A percentile compares a stretch with the other conserved stretches of the same genome.
phyloP scores from a whole-genome alignment of 495 filamentous ascomycete species.

The Neurospora discreta region DNA sequence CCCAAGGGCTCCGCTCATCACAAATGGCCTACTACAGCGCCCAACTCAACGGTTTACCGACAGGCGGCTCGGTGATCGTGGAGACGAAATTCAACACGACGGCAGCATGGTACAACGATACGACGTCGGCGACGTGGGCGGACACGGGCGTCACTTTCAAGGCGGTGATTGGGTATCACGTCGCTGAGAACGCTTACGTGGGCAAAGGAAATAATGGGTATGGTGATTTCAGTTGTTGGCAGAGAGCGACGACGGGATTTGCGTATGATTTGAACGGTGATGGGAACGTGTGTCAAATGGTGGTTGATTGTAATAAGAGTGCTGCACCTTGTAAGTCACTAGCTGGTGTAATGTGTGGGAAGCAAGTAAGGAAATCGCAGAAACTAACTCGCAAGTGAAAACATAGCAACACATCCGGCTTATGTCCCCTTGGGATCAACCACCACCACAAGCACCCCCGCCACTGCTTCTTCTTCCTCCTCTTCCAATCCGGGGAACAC shows the following conservation, averaged over 20 bases:
- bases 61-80: neutral
- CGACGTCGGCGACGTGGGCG: neutral
- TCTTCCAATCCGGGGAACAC: neutral
- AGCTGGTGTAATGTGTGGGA: neutral
- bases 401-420: neutral
- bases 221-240: constrained; percentile 26
- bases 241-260: constrained; percentile 7
- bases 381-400: neutral
- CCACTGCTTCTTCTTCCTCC: neutral
- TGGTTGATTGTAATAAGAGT: constrained; percentile 28
- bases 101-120: neutral
- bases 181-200: constrained; percentile 21
- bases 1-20: neutral
- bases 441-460: neutral
- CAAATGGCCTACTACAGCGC: neutral
- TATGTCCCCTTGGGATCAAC: neutral
- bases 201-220: constrained; percentile 29
- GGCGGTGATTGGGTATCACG: constrained; percentile 18
- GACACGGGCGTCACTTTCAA: constrained; percentile 10
- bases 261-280: constrained; percentile 20
- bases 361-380: neutral
- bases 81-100: neutral
- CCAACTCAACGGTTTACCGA: neutral
- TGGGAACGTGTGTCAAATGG: constrained; percentile 16
- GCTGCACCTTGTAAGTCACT: constrained; percentile 13